Evolutionary conservation across 768 basidiomycete genomes (phyloP).

Genomic region (Neoboletus subvelutipes): DNA sequence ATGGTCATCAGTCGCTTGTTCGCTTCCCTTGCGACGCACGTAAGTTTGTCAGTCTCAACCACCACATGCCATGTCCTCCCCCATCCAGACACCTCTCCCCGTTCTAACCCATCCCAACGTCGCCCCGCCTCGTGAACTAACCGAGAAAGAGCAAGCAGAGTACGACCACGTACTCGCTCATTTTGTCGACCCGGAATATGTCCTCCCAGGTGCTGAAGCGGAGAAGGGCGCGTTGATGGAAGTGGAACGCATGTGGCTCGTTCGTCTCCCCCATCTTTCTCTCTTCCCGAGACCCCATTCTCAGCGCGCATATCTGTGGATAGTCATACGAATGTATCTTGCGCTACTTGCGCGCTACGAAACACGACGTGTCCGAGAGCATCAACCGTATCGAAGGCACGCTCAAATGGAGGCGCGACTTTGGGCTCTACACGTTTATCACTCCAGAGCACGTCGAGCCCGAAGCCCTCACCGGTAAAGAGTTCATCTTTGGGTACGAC

Average conservation of each 20-base stretch:
- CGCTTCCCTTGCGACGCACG: not conserved
- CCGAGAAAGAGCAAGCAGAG: conserved; percentile 46
- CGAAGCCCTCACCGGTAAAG: conserved; percentile 83
- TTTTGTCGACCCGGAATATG: conserved; percentile 53
- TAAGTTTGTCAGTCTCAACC: not conserved
- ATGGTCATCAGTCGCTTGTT: not conserved
- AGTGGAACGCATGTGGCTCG: conserved; percentile 77
- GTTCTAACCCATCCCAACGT: conserved; percentile 27
- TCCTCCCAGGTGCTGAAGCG: conserved; percentile 44
- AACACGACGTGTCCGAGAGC: conserved; percentile 59
- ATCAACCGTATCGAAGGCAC: conserved; percentile 71
- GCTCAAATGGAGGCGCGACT: conserved; percentile 78
- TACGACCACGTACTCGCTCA: conserved; percentile 57
- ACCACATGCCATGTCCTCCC: conserved; percentile 7
- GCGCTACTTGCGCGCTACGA: conserved; percentile 76
- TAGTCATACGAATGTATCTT: conserved; percentile 69
- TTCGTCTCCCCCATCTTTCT: conserved; percentile 29
- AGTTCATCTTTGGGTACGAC: conserved; percentile 79
- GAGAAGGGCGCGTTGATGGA: conserved; percentile 52
- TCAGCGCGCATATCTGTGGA: not conserved
- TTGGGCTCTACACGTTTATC: conserved; percentile 63
- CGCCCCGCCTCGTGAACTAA: conserved; percentile 38
- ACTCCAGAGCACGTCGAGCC: conserved; percentile 65
- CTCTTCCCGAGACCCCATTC: not conserved
- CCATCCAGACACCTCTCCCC: conserved; percentile 23